Conservation (phyloP, 805 yeast genomes). For the Candida koratica region DNA sequence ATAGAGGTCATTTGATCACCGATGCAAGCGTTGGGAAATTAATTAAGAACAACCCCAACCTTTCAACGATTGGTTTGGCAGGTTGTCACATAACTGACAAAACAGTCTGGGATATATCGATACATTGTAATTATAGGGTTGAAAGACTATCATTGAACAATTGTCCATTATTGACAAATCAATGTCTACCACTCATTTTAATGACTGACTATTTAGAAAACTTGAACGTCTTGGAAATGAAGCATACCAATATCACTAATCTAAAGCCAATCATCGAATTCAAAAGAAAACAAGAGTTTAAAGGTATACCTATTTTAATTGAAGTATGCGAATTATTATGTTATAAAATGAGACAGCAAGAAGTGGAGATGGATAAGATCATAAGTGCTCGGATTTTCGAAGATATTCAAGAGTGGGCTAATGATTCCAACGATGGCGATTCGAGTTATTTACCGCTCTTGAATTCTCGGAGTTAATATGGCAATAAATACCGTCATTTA, state of each 20-base stretch:
- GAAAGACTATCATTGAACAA: conserved; percentile 72
- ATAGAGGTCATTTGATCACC: conserved; percentile 62
- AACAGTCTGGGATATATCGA: conserved; percentile 75
- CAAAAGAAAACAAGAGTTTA: conserved; percentile 48
- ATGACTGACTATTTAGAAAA: conserved; percentile 48
- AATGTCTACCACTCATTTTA: conserved; percentile 50
- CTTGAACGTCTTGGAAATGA: conserved; percentile 71
- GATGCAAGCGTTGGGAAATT: conserved; percentile 62
- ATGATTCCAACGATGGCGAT: conserved; percentile 42
- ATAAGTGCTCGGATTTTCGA: conserved; percentile 54
- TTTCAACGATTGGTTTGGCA: conserved; percentile 78
- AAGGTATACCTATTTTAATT: conserved; percentile 52
- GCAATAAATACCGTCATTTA: no score
- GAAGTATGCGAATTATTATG: conserved; percentile 78
- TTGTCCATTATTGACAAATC: conserved; percentile 58
- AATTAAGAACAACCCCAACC: conserved; percentile 47
- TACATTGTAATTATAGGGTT: conserved; percentile 43
- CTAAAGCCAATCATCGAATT: conserved; percentile 65
- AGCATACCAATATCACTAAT: conserved; percentile 59
- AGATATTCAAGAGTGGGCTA: conserved; percentile 65
- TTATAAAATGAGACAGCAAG: conserved; percentile 55
- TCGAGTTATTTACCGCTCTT: conserved; percentile 7
- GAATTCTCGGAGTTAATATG: conserved; percentile 5
- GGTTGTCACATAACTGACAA: conserved; percentile 81
- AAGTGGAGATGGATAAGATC: conserved; percentile 51